Evolutionary conservation across 2,329 filamentous ascomycete species (phyloP).

Genomic region (Knufia fluminis): DNA sequence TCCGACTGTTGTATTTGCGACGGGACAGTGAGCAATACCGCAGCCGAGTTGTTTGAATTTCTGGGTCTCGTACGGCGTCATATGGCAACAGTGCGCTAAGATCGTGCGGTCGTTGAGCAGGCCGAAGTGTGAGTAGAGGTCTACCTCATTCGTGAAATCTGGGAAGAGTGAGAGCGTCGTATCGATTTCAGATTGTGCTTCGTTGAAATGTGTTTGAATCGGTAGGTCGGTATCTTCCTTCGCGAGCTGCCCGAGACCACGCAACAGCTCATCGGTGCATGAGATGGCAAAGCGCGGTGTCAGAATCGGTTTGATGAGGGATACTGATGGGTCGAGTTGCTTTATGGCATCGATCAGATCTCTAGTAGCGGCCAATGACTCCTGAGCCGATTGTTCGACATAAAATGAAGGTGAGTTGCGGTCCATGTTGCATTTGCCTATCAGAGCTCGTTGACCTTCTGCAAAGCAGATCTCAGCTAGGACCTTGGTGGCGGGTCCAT

Average conservation of each 20-base stretch:
- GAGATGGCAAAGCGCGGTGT: constrained; percentile 51
- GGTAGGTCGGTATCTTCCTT: constrained; percentile 37
- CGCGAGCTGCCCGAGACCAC: constrained; percentile 46
- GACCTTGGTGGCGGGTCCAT: constrained; percentile 48
- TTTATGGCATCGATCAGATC: constrained; percentile 33
- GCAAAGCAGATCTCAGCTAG: constrained; percentile 46
- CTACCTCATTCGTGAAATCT: constrained; percentile 45
- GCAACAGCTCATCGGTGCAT: constrained; percentile 44
- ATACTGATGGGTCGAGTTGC: constrained; percentile 34
- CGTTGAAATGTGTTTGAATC: constrained; percentile 56
- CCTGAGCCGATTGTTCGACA: constrained; percentile 22
- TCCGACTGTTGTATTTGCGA: constrained; percentile 49
- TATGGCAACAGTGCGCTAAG: constrained; percentile 54
- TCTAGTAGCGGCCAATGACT: constrained; percentile 18
- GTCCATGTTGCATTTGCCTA: constrained; percentile 57
- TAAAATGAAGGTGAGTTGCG: constrained; percentile 34
- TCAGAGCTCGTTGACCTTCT: constrained; percentile 49
- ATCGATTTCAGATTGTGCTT: constrained; percentile 49
- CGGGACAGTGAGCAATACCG: constrained; percentile 52
- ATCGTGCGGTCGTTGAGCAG: constrained; percentile 46
- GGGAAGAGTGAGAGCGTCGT: constrained; percentile 46
- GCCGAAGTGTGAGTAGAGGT: constrained; percentile 48
- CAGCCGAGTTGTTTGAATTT: constrained; percentile 38
- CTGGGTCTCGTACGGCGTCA: constrained; percentile 44
- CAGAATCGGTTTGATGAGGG: constrained; percentile 39